These are phyloP conservation scores for Sungouiozyma intestinalis DNA, from an alignment of 805 yeast species.

Conservation along the genomic window DNA sequence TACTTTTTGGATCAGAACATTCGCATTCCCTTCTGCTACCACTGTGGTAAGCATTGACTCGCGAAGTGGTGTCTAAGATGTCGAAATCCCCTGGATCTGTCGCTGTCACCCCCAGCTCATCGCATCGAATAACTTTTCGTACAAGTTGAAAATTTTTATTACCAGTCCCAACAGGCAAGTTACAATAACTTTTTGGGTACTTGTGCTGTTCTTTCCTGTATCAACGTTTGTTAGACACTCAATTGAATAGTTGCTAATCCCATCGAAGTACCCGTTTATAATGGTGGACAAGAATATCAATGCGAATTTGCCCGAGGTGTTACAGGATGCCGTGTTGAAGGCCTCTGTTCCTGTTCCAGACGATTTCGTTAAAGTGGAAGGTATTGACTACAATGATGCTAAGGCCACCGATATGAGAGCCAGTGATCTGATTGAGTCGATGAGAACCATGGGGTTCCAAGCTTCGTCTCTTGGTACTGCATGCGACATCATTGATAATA, in stretches of 20 bases:
- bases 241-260: too few relatives aligned
- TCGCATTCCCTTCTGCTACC: constrained; percentile 3
- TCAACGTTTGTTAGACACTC: too few relatives aligned
- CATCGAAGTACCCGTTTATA: too few relatives aligned
- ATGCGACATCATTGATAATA: constrained; percentile 82
- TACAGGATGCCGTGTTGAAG: constrained; percentile 85
- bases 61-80: background rate
- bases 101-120: too few relatives aligned
- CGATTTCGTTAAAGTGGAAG: constrained; percentile 66
- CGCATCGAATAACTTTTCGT: too few relatives aligned
- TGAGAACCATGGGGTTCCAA: constrained; percentile 97
- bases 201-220: too few relatives aligned
- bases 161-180: too few relatives aligned
- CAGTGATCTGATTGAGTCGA: constrained; percentile 61
- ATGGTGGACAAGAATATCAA: constrained; percentile 17
- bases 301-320: constrained; percentile 50
- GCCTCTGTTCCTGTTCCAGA: constrained; percentile 81
- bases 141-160: too few relatives aligned
- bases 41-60: constrained; percentile 6
- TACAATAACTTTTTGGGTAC: too few relatives aligned
- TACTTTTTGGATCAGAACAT: background rate
- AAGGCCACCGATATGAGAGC: constrained; percentile 72
- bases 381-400: constrained; percentile 80
- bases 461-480: constrained; percentile 80
- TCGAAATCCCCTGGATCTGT: too few relatives aligned